Evolutionary conservation across 129 eudicot genomes (phyloP), one percentile per base, ranked within the genome.

Genomic region (Pittosporum tobira): DNA sequence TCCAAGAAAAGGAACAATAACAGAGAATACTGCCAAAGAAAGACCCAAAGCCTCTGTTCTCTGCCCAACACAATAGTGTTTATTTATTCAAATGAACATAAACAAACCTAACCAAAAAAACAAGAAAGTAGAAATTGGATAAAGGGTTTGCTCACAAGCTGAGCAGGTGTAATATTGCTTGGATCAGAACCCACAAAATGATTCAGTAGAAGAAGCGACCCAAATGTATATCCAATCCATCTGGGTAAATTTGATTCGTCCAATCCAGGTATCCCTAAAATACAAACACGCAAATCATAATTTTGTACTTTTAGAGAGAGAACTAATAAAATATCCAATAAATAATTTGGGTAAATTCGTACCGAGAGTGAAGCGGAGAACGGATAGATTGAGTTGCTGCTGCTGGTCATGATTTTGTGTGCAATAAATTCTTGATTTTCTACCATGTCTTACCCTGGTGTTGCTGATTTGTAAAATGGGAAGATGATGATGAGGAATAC

Each of bases 201-300:
- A 38, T 87, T 87, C 53, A 87, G 23, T 48, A 83, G 12, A 16
- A 91, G 52, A 48, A 91, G 83, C 8, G 83, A 61, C 5, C 99
- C 96, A 64, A 81, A 87, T 57, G 74, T 79, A 22, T 83, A 87
- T 8, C 94, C 99, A 67, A 87, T 73, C 85, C 85, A 91, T 91
- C 91, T 87, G 69, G 99, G 99, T 59, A 87, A 73, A 52, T 87
- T 83, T 0, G 96, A 91, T 72, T 91, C 99, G 28, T 91, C 99
- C 67, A 91, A 46, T 30, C 99, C 87, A 64, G 90, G 84, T 34
- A 87, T 87, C 45, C 94, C 99, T 78, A 55, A 36, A 62, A 63
- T 21, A 48, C 16, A 63, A 6, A 21, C 16, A 21, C 24, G 10
- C 10, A 1, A 11, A 15, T 28, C 3, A 24, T 15, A 5, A 12